phyloP scores from a whole-genome alignment of 768 basidiomycete species.

The Mycena rebaudengoi region DNA sequence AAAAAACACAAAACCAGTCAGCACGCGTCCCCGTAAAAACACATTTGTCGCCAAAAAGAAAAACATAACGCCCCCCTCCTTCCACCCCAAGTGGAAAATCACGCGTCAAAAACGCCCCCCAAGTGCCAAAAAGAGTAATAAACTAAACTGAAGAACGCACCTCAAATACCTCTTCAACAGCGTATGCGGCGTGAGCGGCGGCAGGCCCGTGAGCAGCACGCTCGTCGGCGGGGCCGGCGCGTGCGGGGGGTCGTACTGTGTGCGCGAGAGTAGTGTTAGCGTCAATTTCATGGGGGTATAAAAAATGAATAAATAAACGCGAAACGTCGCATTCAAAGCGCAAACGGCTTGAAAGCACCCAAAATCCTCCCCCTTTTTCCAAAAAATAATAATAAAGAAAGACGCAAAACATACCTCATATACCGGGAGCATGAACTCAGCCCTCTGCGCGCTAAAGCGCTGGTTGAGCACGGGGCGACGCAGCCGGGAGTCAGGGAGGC shows the following conservation, averaged over 20 bases:
- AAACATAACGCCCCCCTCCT: too few species aligned
- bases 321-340: slow-evolving; percentile 6
- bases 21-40: too few species aligned
- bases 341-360: not conserved
- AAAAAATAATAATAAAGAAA: not conserved
- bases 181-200: slow-evolving; percentile 72
- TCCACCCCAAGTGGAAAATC: too few species aligned
- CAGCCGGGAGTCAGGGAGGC: not conserved
- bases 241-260: too few species aligned
- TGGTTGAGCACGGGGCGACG: too few species aligned
- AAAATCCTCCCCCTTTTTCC: too few species aligned
- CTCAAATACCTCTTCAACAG: slow-evolving; percentile 77
- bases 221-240: slow-evolving; percentile 83
- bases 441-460: slow-evolving; percentile 39
- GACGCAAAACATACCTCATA: slow-evolving; percentile 23
- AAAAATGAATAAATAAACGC: not conserved
- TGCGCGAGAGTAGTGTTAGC: slow-evolving; percentile 70
- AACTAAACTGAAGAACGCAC: too few species aligned
- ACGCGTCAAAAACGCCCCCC: too few species aligned
- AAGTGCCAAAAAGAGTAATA: too few species aligned
- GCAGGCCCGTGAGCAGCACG: slow-evolving; percentile 77
- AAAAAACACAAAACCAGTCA: too few species aligned
- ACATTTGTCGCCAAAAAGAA: too few species aligned
- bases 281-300: slow-evolving; percentile 50
- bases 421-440: slow-evolving; percentile 22